Evolutionary conservation across 805 yeast genomes (phyloP).

Genomic region (Wickerhamiella parazyma): DNA sequence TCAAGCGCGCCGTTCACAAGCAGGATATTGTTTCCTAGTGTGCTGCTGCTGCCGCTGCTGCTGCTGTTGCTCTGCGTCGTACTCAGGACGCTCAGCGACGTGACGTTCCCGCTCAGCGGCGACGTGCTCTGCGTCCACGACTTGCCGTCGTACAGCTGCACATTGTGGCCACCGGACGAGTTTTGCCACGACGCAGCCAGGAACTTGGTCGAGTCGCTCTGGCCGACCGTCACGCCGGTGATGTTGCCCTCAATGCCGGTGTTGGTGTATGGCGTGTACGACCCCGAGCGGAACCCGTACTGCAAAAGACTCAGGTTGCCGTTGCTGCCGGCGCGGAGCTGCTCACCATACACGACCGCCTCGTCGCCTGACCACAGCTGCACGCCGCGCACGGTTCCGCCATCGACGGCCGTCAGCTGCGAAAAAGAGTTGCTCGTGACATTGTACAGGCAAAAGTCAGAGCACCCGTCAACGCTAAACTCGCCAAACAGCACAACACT

Average conservation of each 20-base stretch:
- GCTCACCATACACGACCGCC: slow-evolving; percentile 40
- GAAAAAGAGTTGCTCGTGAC: slow-evolving; percentile 20
- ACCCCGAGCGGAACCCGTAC: slow-evolving; percentile 37
- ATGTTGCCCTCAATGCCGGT: slow-evolving; percentile 7
- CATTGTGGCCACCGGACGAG: slow-evolving; percentile 24
- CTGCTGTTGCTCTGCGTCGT: slow-evolving; percentile 21
- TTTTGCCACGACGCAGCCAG: slow-evolving; percentile 31
- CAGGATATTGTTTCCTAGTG: slow-evolving; percentile 33
- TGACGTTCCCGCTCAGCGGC: slow-evolving; percentile 22
- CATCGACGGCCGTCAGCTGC: slow-evolving; percentile 8
- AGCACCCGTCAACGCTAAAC: slow-evolving; percentile 43
- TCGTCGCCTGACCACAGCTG: slow-evolving; percentile 32
- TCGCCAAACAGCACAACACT: slow-evolving; percentile 21
- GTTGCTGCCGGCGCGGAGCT: slow-evolving; percentile 29
- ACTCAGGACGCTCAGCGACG: slow-evolving; percentile 34
- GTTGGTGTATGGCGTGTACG: slow-evolving; percentile 16
- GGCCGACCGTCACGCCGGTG: slow-evolving; percentile 8
- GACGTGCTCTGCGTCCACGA: slow-evolving; percentile 35
- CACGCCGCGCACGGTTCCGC: slow-evolving; percentile 37
- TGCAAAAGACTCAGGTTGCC: slow-evolving; percentile 33
- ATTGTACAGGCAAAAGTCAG: slow-evolving; percentile 60
- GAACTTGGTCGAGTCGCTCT: slow-evolving; percentile 27
- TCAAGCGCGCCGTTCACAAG: slow-evolving; percentile 45
- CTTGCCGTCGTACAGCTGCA: slow-evolving; percentile 35
- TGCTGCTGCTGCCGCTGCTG: slow-evolving; percentile 1